Evolutionary conservation across 352 stramenopile genomes (phyloP).

Genomic region (Pythium myriotylum): DNA sequence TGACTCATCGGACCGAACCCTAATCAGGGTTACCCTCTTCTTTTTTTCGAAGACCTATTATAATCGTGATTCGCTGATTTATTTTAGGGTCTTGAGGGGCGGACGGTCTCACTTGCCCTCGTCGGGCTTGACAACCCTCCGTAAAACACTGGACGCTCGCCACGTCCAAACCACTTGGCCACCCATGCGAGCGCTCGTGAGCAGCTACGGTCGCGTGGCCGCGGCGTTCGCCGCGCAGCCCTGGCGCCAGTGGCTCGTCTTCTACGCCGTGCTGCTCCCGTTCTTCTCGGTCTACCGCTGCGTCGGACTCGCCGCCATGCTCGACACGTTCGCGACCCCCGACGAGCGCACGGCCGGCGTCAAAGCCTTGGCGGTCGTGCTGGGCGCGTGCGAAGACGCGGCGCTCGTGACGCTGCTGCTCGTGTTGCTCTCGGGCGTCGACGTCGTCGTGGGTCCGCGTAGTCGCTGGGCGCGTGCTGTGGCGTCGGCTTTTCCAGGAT

Average conservation of each 20-base stretch:
- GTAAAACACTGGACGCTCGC: no score
- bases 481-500: no score
- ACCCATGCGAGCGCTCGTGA: no score
- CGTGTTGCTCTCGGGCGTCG: slow-evolving; percentile 10
- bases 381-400: slow-evolving; percentile 11
- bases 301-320: slow-evolving; percentile 6
- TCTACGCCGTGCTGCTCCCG: slow-evolving; percentile 6
- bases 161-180: no score
- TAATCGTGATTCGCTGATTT: no score
- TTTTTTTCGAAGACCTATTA: no score
- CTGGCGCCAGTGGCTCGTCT: slow-evolving; percentile 15
- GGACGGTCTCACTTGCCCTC: no score
- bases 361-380: neutral
- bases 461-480: neutral
- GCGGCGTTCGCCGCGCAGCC: slow-evolving; percentile 4
- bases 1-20: no score
- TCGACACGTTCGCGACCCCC: slow-evolving; percentile 6
- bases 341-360: neutral
- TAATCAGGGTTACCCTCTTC: no score
- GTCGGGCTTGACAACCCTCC: no score
- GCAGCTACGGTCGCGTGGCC: neutral
- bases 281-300: slow-evolving; percentile 15
- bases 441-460: slow-evolving; percentile 6
- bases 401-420: slow-evolving; percentile 16
- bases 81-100: no score